Evolutionary conservation across 441 rosid species (phyloP).

Genomic region (Populus hybrid): DNA sequence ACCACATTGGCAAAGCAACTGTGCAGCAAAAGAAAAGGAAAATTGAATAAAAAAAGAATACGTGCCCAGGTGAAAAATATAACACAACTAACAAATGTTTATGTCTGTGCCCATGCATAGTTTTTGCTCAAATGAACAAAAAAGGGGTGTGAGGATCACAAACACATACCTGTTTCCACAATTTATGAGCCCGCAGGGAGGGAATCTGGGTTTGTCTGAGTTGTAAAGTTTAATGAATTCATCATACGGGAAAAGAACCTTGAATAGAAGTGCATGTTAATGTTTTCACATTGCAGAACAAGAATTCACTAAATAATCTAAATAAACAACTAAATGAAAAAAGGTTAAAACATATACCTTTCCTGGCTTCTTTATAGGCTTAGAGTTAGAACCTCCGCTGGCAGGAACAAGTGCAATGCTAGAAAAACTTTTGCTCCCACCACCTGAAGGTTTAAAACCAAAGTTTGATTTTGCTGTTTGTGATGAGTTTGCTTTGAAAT

Average conservation of each 20-base stretch:
- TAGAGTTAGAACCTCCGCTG: conserved; percentile 32
- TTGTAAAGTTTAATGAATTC: conserved; percentile 42
- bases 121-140: no score
- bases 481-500: conserved; percentile 3
- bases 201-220: conserved; percentile 57
- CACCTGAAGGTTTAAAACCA: conserved; percentile 25
- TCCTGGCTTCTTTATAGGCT: conserved; percentile 44
- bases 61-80: no score
- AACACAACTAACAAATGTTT: no score
- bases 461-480: conserved; percentile 22
- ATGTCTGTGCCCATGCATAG: no score
- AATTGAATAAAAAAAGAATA: no score
- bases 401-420: conserved; percentile 49
- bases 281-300: no score
- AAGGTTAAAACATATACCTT: background rate
- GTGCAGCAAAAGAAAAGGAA: no score
- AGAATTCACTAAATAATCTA: no score
- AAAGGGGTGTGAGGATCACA: no score
- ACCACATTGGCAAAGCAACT: conserved; percentile 91
- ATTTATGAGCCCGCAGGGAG: conserved; percentile 92
- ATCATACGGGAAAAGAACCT: conserved; percentile 71
- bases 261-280: no score
- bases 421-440: conserved; percentile 32
- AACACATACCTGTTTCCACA: conserved; percentile 61
- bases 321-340: no score